Percentiles rank a stretch among this genome's conserved stretches.
Conservation (phyloP, 2,329 filamentous ascomycete species). For the Biscogniauxia sp. region DNA sequence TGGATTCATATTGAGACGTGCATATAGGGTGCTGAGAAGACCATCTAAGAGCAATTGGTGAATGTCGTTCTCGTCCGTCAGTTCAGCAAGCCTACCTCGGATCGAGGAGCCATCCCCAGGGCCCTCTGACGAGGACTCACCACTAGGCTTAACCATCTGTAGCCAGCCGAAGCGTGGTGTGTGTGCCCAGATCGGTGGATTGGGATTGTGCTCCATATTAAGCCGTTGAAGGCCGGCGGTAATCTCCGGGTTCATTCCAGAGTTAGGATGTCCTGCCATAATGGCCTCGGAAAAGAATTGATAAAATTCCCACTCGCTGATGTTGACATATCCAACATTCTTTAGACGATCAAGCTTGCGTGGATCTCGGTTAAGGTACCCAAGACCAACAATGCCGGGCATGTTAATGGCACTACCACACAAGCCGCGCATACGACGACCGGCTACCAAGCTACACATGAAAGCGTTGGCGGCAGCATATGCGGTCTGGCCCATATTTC, state of each 20-base stretch:
- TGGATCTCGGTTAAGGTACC: constrained; percentile 25
- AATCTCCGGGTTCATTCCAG: constrained; percentile 3
- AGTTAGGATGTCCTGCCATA: constrained; percentile 7
- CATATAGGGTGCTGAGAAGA: constrained; percentile 9
- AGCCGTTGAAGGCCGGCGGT: constrained; percentile 11
- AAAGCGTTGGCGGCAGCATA: constrained; percentile 40
- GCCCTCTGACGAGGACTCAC: background rate
- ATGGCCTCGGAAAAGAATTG: constrained; percentile 21
- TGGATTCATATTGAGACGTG: constrained; percentile 7
- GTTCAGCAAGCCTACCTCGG: constrained; percentile 1
- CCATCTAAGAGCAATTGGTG: constrained; percentile 7
- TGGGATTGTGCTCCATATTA: constrained; percentile 4
- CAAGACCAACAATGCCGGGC: constrained; percentile 24
- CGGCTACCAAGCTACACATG: constrained; percentile 32
- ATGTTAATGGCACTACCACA: constrained; percentile 28
- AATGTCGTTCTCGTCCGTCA: constrained; percentile 1
- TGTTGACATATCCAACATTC: constrained; percentile 11
- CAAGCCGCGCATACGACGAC: constrained; percentile 27
- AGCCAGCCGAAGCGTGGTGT: constrained; percentile 11
- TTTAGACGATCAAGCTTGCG: constrained; percentile 17
- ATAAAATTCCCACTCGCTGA: constrained; percentile 19
- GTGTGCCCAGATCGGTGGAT: constrained; percentile 5
- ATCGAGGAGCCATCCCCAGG: constrained; percentile 2
- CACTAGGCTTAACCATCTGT: constrained; percentile 3
- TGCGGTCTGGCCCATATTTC: constrained; percentile 36